Conservation (phyloP, 805 yeast species). For the Kodamaea kaohsiungensis region DNA sequence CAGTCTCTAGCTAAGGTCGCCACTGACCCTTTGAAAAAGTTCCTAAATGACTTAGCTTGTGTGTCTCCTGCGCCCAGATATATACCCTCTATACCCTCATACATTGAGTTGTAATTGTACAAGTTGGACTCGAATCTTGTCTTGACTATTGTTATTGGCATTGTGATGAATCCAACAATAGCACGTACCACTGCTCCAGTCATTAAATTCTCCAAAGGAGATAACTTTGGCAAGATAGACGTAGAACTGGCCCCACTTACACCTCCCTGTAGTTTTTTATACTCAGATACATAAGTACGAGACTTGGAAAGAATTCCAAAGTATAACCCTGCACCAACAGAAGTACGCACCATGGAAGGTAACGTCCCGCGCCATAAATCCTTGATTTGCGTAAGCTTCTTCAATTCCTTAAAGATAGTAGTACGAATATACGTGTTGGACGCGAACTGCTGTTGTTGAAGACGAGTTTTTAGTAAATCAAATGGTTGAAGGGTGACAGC, state of each 20-base stretch:
- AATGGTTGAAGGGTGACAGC: slow-evolving; percentile 83
- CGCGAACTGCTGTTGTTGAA: slow-evolving; percentile 54
- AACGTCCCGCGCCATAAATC: slow-evolving; percentile 92
- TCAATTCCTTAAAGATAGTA: slow-evolving; percentile 41
- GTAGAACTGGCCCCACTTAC: slow-evolving; percentile 17
- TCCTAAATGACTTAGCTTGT: slow-evolving; percentile 42
- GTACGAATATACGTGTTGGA: slow-evolving; percentile 24
- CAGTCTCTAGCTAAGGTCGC: slow-evolving; percentile 91
- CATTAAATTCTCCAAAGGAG: slow-evolving; percentile 65
- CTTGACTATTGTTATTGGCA: slow-evolving; percentile 93
- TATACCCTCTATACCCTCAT: slow-evolving; percentile 60
- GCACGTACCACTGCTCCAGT: slow-evolving; percentile 83
- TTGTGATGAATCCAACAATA: slow-evolving; percentile 78
- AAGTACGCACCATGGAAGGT: slow-evolving; percentile 87
- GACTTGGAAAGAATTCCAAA: slow-evolving; percentile 67
- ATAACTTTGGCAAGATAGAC: slow-evolving; percentile 68
- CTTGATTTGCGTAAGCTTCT: slow-evolving; percentile 38
- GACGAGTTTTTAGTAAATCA: slow-evolving; percentile 83
- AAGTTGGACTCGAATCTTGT: slow-evolving; percentile 84
- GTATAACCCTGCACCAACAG: slow-evolving; percentile 87
- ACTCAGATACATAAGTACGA: slow-evolving; percentile 50
- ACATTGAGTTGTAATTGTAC: slow-evolving; percentile 66
- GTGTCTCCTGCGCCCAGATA: slow-evolving; percentile 27
- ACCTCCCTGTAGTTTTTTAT: slow-evolving; percentile 13
- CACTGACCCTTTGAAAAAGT: slow-evolving; percentile 84